These are phyloP conservation scores for Glebionis coronaria DNA, from an alignment of 129 eudicot species.

Conservation along the genomic window DNA sequence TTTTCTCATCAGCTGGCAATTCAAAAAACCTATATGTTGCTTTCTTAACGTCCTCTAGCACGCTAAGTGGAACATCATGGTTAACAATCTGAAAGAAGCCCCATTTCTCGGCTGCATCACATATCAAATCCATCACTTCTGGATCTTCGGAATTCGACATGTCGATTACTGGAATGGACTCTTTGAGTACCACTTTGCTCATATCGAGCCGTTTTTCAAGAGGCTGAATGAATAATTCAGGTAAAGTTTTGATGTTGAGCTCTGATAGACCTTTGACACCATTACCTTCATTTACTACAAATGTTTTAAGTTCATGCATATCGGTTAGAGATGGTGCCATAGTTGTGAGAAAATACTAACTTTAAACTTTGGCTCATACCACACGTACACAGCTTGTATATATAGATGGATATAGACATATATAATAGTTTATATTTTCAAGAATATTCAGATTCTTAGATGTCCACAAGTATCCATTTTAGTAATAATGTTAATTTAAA, in stretches of 20 bases:
- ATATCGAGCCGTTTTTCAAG: constrained; percentile 40
- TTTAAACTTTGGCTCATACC: no score
- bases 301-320: constrained; percentile 13
- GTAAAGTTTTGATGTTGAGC: constrained; percentile 26
- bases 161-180: constrained; percentile 49
- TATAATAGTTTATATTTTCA: no score
- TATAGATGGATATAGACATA: no score
- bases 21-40: constrained; percentile 46
- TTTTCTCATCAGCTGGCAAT: constrained; percentile 52
- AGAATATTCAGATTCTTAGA: no score
- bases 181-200: constrained; percentile 20
- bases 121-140: constrained; percentile 29
- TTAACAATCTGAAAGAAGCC: constrained; percentile 21
- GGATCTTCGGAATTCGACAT: constrained; percentile 49
- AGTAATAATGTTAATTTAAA: no score
- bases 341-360: no score
- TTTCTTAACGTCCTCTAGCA: constrained; percentile 50
- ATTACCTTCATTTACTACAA: constrained; percentile 37
- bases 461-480: no score
- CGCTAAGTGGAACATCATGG: constrained; percentile 50
- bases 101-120: constrained; percentile 48
- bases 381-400: no score
- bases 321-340: constrained; percentile 13
- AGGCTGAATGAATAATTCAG: constrained; percentile 38
- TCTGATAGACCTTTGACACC: constrained; percentile 53